Base-by-base conservation (phyloP, 176 grass and related monocot genomes). In the Oryza brachyantha region DNA sequence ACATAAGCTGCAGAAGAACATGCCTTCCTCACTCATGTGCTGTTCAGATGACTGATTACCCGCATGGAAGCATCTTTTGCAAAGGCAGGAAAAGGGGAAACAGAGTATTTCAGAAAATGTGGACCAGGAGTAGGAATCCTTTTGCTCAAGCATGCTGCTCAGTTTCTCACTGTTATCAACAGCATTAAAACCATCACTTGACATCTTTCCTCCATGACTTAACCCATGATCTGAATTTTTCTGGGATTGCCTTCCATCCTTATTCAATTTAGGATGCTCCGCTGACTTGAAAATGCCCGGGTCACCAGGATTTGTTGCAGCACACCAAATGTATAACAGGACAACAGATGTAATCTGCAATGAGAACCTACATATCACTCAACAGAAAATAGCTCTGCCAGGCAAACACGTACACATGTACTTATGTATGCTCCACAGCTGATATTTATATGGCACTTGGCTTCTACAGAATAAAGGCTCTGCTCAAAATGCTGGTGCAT, bases 1-100 rank as follows among this genome's bases (percentile, higher is more conserved):
- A 50, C 96, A 99, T 29, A 95, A 57, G 81, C 96, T 99, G 79
- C 92, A 99, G 81, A 95, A 99, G 68, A 99, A 95, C 90, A 94
- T 91, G 71, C 92, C 96, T 26, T 95, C 92, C 75, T 99, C 96
- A 57, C 90, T 86, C 66, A 72, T 76, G 64, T 93, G 64, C 2
- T 92, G 83, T 62, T 94, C 96, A 79, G 92, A 93, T 54, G 62
- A 82, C 26, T 87, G 77, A 48, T 85, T 80, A 35, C 77, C 68
- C 7, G 39, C 27, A 83, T 79, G 78, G 45, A 81, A 34, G 57
- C 87, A 94, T 77, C 27, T 66, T 38, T 92, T 86, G 79, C 68
- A 88, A 24, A 88, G 58, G 79, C 81, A 87, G 41, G 60, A 76
- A 31, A 93, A 68, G 10, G 91, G 91, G 59, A 80, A 64, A 55